Conservation (phyloP, 257 asterid species). For the Scutellaria galericulata region DNA sequence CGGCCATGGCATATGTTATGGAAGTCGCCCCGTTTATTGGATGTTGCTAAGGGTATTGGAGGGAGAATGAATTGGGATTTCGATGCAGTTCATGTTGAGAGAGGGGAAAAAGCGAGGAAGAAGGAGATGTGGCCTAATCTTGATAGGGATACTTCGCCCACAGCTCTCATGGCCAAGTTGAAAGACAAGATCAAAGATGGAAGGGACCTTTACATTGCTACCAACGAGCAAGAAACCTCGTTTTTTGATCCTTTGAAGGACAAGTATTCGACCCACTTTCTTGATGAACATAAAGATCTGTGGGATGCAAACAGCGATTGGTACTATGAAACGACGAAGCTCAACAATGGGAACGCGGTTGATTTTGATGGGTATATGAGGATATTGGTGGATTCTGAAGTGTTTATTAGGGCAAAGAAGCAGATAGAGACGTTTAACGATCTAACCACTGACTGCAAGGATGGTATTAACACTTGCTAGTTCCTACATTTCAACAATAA, state of each 20-base stretch:
- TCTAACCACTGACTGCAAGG: constrained; percentile 79
- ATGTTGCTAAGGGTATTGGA: constrained; percentile 63
- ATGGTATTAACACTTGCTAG: constrained; percentile 74
- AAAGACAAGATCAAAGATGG: constrained; percentile 54
- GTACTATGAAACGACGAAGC: constrained; percentile 68
- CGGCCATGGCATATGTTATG: constrained; percentile 78
- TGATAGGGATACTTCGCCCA: constrained; percentile 64
- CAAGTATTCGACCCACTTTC: constrained; percentile 72
- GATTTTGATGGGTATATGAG: constrained; percentile 94
- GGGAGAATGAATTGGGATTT: constrained; percentile 77
- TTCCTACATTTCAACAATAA: constrained; percentile 3
- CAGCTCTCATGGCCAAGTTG: constrained; percentile 55
- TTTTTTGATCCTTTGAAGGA: constrained; percentile 75
- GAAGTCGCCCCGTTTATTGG: constrained; percentile 72
- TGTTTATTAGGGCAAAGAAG: constrained; percentile 70
- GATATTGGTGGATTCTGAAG: constrained; percentile 73
- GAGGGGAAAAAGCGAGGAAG: constrained; percentile 69
- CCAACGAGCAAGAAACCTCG: constrained; percentile 54
- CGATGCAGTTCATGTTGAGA: constrained; percentile 70
- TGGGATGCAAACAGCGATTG: constrained; percentile 80
- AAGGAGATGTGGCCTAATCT: constrained; percentile 75
- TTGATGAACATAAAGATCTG: constrained; percentile 68
- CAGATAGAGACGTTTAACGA: constrained; percentile 86
- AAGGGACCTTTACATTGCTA: constrained; percentile 69
- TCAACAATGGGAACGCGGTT: constrained; percentile 65